A percentile compares a stretch with the other conserved stretches of the same genome.
These are phyloP conservation scores for Myxozyma monticola DNA, from an alignment of 805 yeast genomes.

Conservation along the genomic window DNA sequence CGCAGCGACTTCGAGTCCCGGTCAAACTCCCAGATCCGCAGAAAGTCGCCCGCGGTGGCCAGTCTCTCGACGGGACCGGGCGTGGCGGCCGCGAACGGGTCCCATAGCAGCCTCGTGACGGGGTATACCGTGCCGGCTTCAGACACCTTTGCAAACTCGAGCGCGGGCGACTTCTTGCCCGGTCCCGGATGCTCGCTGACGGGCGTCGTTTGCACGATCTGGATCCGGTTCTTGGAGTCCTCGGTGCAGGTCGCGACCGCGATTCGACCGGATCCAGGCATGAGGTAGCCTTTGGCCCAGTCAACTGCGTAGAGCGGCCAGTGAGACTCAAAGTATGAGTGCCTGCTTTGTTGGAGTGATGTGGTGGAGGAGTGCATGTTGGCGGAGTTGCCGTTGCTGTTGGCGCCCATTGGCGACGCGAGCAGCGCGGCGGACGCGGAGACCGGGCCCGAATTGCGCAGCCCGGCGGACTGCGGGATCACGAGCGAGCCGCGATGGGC, in stretches of 20 bases:
- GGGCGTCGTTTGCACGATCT: slow-evolving; percentile 34
- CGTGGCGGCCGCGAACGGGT: slow-evolving; percentile 43
- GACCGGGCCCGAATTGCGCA: not conserved
- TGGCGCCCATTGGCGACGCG: not conserved
- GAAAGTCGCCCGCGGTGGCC: slow-evolving; percentile 70
- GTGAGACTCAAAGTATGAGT: slow-evolving; percentile 49
- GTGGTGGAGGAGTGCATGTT: not conserved
- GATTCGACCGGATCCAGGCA: slow-evolving; percentile 47
- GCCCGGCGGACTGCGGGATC: not conserved
- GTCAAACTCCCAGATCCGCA: slow-evolving; percentile 62
- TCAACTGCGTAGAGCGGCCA: slow-evolving; percentile 55
- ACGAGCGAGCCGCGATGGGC: no score
- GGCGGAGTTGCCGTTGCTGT: not conserved
- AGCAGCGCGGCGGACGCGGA: not conserved
- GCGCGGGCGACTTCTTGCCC: slow-evolving; percentile 35
- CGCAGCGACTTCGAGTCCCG: slow-evolving; percentile 38
- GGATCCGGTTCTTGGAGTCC: slow-evolving; percentile 57
- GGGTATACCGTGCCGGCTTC: slow-evolving; percentile 65
- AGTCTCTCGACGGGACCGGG: slow-evolving; percentile 46
- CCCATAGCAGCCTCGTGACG: slow-evolving; percentile 73
- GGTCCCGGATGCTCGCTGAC: slow-evolving; percentile 22
- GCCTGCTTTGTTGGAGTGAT: slow-evolving; percentile 1
- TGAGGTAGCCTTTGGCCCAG: slow-evolving; percentile 47
- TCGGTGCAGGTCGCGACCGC: slow-evolving; percentile 81
- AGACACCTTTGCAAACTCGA: slow-evolving; percentile 49